Conservation (phyloP, 768 basidiomycete genomes). For the Pilatotrama ljubarskyi region DNA sequence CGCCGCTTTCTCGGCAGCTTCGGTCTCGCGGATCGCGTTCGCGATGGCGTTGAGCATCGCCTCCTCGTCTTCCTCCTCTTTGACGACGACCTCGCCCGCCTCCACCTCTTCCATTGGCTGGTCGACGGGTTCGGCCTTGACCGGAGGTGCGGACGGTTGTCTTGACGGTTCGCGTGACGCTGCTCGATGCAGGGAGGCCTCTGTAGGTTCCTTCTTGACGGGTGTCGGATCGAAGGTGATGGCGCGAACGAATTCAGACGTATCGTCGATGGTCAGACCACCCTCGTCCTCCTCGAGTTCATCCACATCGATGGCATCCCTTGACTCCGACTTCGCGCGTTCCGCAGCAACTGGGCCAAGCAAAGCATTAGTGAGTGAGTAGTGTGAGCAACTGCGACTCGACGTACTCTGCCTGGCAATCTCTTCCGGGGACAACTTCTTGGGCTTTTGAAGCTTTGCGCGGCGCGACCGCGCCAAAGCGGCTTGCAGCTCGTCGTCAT, state of each 20-base stretch:
- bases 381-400: neutral
- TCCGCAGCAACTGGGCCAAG: constrained; percentile 59
- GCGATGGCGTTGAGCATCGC: constrained; percentile 80
- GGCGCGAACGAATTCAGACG: constrained; percentile 92
- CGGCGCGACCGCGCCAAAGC: constrained; percentile 84
- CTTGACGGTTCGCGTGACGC: constrained; percentile 29
- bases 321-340: constrained; percentile 50
- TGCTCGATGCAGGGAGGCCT: constrained; percentile 22
- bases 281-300: constrained; percentile 47
- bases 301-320: constrained; percentile 46
- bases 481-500: constrained; percentile 97
- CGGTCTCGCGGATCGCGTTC: constrained; percentile 60
- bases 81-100: constrained; percentile 81
- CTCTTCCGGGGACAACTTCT: constrained; percentile 81
- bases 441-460: constrained; percentile 74
- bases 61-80: constrained; percentile 75
- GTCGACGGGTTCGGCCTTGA: constrained; percentile 59
- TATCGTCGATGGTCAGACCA: constrained; percentile 91
- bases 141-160: constrained; percentile 19
- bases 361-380: constrained; percentile 9
- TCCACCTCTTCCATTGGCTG: constrained; percentile 73
- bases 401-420: constrained; percentile 64
- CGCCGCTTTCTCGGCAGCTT: constrained; percentile 49
- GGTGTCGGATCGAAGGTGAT: constrained; percentile 65
- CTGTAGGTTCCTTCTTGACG: constrained; percentile 35